These are phyloP conservation scores for Chytriomyces sp. DNA, from an alignment of 192 early-diverging fungal genomes.

Conservation along the genomic window DNA sequence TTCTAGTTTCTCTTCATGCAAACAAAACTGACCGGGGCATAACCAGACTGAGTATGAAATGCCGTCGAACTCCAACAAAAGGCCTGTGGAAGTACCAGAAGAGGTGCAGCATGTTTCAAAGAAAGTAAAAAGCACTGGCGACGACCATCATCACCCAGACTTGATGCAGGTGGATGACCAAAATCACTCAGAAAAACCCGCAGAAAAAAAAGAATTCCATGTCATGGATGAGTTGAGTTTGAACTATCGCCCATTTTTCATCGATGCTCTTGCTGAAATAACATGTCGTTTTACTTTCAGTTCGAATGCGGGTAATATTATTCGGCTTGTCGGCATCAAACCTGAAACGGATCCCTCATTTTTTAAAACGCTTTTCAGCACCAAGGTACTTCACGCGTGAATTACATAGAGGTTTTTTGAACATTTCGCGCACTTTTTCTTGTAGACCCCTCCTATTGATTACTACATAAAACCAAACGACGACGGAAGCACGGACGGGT, in stretches of 20 bases:
- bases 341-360: slow-evolving; percentile 17
- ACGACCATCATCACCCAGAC: neutral
- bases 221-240: slow-evolving; percentile 34
- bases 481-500: slow-evolving; percentile 49
- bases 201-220: slow-evolving; percentile 31
- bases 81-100: neutral
- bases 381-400: slow-evolving; percentile 6
- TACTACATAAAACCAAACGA: slow-evolving; percentile 46
- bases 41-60: neutral
- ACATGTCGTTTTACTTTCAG: neutral
- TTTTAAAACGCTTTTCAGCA: slow-evolving; percentile 33
- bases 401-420: neutral
- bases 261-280: no score
- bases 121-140: no score
- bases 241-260: neutral
- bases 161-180: neutral
- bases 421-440: neutral
- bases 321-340: slow-evolving; percentile 30
- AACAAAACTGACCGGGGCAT: neutral
- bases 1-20: neutral
- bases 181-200: neutral
- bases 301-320: slow-evolving; percentile 42
- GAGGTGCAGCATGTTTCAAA: no score
- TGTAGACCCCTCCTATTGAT: slow-evolving; percentile 50
- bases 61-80: neutral